These are phyloP conservation scores for Citrus medica DNA, from an alignment of 345 rosid species.

Conservation along the genomic window DNA sequence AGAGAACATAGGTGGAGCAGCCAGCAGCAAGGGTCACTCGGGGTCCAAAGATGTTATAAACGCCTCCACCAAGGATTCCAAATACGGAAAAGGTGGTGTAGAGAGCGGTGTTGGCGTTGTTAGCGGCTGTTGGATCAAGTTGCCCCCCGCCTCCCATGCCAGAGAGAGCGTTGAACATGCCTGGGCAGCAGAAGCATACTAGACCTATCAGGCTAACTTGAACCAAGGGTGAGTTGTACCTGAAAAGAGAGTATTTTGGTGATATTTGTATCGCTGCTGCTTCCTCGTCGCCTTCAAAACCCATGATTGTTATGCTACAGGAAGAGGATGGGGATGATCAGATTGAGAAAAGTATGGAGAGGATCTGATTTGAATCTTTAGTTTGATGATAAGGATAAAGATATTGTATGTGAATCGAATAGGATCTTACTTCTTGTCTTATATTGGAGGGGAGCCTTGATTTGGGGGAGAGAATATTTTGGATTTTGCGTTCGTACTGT, in stretches of 20 bases:
- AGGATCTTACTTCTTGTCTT: not conserved
- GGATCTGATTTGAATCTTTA: not conserved
- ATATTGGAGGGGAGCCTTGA: conserved; percentile 1
- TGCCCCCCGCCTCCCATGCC: conserved; percentile 81
- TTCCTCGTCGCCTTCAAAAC: conserved; percentile 27
- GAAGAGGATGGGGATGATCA: not conserved
- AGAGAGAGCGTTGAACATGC: conserved; percentile 67
- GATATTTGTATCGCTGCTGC: conserved; percentile 8
- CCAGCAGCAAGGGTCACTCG: conserved; percentile 46
- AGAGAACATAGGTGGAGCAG: conserved; percentile 58
- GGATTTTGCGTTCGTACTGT: not conserved
- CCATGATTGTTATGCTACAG: conserved; percentile 19
- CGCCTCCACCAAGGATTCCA: conserved; percentile 61
- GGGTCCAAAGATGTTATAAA: conserved; percentile 68
- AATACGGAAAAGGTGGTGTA: conserved; percentile 59
- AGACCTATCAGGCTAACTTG: conserved; percentile 57
- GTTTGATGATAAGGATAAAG: not conserved
- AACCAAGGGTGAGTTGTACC: conserved; percentile 57
- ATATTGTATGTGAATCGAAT: not conserved
- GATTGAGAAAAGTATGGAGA: not conserved
- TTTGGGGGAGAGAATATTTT: not conserved
- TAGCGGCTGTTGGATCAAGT: conserved; percentile 44
- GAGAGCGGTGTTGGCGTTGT: conserved; percentile 72
- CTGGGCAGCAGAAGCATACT: conserved; percentile 74
- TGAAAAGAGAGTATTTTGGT: conserved; percentile 22